phyloP scores from a whole-genome alignment of 2,329 filamentous ascomycete genomes.

The Alternaria gansuensis region DNA sequence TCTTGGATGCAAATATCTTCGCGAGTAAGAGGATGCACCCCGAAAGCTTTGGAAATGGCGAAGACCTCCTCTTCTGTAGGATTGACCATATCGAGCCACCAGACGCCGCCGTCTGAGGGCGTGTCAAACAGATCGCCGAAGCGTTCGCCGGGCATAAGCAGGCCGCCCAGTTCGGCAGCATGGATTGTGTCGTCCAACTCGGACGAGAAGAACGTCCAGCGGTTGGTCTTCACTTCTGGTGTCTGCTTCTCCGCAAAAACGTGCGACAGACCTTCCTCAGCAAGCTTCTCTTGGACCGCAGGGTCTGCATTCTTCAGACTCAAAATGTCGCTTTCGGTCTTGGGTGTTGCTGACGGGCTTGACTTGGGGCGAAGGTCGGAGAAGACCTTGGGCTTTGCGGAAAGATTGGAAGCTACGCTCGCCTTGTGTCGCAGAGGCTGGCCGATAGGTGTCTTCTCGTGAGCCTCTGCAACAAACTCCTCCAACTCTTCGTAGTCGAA shows the following conservation, averaged over 20 bases:
- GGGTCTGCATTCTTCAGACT: constrained; percentile 42
- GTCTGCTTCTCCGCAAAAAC: constrained; percentile 45
- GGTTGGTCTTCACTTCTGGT: constrained; percentile 68
- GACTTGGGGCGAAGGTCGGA: constrained; percentile 65
- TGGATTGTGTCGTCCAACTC: constrained; percentile 94
- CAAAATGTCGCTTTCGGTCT: constrained; percentile 48
- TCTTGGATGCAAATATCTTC: constrained; percentile 97
- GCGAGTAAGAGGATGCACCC: constrained; percentile 91
- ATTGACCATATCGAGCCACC: constrained; percentile 96
- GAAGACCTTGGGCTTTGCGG: constrained; percentile 66
- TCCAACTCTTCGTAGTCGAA: constrained; percentile 94
- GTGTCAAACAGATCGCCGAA: constrained; percentile 86
- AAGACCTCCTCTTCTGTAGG: constrained; percentile 88
- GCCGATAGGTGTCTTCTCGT: constrained; percentile 58
- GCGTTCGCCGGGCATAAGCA: constrained; percentile 87
- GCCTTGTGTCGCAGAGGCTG: constrained; percentile 53
- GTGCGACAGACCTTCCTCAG: constrained; percentile 50
- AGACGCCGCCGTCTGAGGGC: constrained; percentile 79
- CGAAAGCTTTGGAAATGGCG: constrained; percentile 91
- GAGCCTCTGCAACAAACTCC: constrained; percentile 77
- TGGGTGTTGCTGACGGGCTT: constrained; percentile 45
- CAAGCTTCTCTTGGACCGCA: constrained; percentile 57
- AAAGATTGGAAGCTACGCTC: constrained; percentile 51
- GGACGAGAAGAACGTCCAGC: constrained; percentile 97
- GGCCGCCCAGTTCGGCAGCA: constrained; percentile 84